Percentiles rank a stretch among this genome's conserved stretches.
Conservation (phyloP, 106 monocot species). For the Allium fistulosum region DNA sequence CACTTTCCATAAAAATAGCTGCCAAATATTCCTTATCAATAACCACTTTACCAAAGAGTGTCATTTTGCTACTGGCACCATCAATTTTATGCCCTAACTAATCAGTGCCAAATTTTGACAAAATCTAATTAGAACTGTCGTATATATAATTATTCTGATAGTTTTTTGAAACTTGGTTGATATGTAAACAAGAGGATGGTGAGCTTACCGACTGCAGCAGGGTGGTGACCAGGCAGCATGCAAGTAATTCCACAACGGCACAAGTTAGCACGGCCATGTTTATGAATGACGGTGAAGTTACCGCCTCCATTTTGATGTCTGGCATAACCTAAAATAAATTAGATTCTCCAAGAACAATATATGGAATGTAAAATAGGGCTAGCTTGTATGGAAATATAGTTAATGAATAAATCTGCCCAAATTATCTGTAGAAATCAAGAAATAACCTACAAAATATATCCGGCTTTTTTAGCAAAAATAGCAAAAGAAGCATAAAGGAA, state of each 20-base stretch:
- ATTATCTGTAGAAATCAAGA: no score
- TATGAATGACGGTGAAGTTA: not conserved
- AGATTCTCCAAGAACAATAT: no score
- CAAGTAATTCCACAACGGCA: not conserved
- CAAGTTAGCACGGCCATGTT: slow-evolving; percentile 5
- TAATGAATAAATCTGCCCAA: no score
- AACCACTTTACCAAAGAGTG: no score
- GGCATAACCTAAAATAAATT: no score
- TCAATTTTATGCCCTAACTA: not conserved
- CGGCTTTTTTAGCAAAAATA: no score
- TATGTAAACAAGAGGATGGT: not conserved
- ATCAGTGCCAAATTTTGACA: not conserved
- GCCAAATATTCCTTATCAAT: no score
- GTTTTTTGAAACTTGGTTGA: not conserved
- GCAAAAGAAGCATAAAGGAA: no score
- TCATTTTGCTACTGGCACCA: not conserved
- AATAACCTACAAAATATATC: no score
- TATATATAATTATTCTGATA: not conserved
- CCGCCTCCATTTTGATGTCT: slow-evolving; percentile 4
- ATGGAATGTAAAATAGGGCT: no score
- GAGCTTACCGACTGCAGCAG: not conserved
- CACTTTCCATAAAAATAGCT: no score
- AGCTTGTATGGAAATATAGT: no score
- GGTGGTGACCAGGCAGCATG: slow-evolving; percentile 1
- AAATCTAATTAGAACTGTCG: not conserved